These are phyloP conservation scores for Maudiozyma turicensis DNA, from an alignment of 805 yeast genomes.

Conservation along the genomic window DNA sequence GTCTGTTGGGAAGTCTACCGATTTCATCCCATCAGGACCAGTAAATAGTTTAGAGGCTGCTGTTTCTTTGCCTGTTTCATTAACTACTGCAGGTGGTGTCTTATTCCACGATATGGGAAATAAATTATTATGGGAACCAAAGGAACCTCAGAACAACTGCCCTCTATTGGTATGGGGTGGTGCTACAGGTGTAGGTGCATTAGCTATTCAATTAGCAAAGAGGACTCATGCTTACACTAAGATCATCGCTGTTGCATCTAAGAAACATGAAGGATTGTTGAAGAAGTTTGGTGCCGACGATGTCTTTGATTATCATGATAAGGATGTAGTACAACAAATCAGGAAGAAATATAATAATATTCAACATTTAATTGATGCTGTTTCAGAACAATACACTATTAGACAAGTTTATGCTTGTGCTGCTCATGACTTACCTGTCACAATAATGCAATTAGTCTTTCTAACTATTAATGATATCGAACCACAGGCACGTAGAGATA, in stretches of 20 bases:
- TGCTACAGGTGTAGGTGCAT: conserved; percentile 52
- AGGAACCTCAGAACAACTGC: conserved; percentile 27
- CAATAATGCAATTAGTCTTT: conserved; percentile 29
- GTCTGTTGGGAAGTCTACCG: background rate
- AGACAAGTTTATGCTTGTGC: conserved; percentile 29
- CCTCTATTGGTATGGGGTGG: conserved; percentile 55
- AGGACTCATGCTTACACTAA: conserved; percentile 32
- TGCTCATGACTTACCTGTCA: conserved; percentile 25
- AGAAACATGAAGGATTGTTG: conserved; percentile 33
- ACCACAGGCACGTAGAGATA: conserved; percentile 24
- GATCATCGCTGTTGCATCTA: conserved; percentile 42
- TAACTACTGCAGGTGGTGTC: conserved; percentile 40
- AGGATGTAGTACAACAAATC: conserved; percentile 36
- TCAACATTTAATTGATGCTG: conserved; percentile 28
- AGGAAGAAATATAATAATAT: conserved; percentile 25
- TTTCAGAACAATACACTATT: conserved; percentile 25
- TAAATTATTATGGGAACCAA: conserved; percentile 20
- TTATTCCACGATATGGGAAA: conserved; percentile 22
- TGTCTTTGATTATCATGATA: conserved; percentile 41
- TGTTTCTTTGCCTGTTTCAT: conserved; percentile 46
- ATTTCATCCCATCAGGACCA: conserved; percentile 19
- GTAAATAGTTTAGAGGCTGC: conserved; percentile 52
- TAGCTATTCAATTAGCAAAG: conserved; percentile 51
- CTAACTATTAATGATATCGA: conserved; percentile 17
- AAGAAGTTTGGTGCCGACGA: conserved; percentile 40